A percentile compares a stretch with the other conserved stretches of the same genome.
These are phyloP conservation scores for Mycena epipterygia DNA, from an alignment of 768 basidiomycete genomes.

Conservation along the genomic window DNA sequence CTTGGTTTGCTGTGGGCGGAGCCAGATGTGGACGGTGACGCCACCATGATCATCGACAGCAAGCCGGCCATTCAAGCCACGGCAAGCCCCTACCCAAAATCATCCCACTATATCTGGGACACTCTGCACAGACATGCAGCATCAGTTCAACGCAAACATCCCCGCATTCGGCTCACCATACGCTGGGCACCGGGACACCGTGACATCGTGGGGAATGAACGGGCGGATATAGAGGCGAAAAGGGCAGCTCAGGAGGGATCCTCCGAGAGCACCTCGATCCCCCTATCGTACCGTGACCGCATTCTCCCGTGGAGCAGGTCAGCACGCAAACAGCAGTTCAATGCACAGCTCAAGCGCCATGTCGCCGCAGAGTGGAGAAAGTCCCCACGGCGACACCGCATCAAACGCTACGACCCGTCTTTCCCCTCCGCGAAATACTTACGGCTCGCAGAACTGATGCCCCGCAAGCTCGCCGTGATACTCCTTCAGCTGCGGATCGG, in stretches of 20 bases:
- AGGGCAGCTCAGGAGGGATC: slow-evolving; percentile 22
- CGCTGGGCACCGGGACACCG: slow-evolving; percentile 40
- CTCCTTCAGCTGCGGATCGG: slow-evolving; percentile 37
- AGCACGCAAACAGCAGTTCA: background rate
- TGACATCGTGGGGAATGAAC: slow-evolving; percentile 37
- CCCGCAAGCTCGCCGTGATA: slow-evolving; percentile 19
- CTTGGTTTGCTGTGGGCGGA: slow-evolving; percentile 20
- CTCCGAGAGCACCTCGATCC: background rate
- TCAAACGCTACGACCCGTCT: background rate
- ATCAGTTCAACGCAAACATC: background rate
- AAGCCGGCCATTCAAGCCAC: slow-evolving; percentile 35
- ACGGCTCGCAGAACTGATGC: background rate
- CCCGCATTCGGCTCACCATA: slow-evolving; percentile 1
- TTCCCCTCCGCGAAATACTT: background rate
- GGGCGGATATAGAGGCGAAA: slow-evolving; percentile 38
- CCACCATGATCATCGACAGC: slow-evolving; percentile 38
- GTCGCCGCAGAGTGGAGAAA: slow-evolving; percentile 1
- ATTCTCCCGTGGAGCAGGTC: slow-evolving; percentile 25
- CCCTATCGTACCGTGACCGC: background rate
- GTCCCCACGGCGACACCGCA: background rate
- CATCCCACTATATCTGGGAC: slow-evolving; percentile 26
- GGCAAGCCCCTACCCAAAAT: background rate
- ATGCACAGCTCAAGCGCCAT: background rate
- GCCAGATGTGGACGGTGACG: background rate
- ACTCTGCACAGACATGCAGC: background rate